Evolutionary conservation across 306 rosid genomes (phyloP), one percentile per base, ranked within the genome.

Genomic region (Vachellia pachyceras): DNA sequence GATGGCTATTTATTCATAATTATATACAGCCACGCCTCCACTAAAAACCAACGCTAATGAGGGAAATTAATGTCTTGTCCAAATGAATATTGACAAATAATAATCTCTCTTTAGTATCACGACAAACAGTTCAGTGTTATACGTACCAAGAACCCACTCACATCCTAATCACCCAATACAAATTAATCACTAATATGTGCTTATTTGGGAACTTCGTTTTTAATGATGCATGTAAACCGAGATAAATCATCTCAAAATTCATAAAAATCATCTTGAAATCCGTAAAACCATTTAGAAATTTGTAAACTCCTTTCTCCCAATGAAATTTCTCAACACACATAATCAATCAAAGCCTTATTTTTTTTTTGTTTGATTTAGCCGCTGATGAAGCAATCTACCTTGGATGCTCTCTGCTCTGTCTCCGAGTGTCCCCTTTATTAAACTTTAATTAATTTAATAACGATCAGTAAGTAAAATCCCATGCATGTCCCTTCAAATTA

Each of bases 351-450:
- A 67, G 23, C 47, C 23, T 84, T 79, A 85, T 80, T 86, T 81
- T 78, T 8, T n/a, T n/a, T n/a, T n/a, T n/a, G n/a, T n/a, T n/a
- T n/a, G n/a, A n/a, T n/a, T n/a, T 8, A 42, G 33, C 33, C 2
- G 33, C 33, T 77, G 88, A 82, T 88, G 88, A 77, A 76, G 41
- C 52, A 58, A 76, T 78, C 90, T 80, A 81, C 91, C 77, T 85
- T 90, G 94, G 91, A 87, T 87, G 75, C 92, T 84, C 77, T 83
- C 68, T 54, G 72, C 58, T 79, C 89, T 80, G 92, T 89, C 89
- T 83, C 84, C 57, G 6, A 74, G 50, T 75, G 57, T 67, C 29
- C 82, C 82, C 71, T 75, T 72, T 76, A 80, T 75, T 68, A 77
- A 73, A 41, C 35, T 76, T 57, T 83, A 67, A 58, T 46, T 11